Base-by-base conservation (phyloP, 495 filamentous ascomycete species). In the Aspergillus nanangensis region DNA sequence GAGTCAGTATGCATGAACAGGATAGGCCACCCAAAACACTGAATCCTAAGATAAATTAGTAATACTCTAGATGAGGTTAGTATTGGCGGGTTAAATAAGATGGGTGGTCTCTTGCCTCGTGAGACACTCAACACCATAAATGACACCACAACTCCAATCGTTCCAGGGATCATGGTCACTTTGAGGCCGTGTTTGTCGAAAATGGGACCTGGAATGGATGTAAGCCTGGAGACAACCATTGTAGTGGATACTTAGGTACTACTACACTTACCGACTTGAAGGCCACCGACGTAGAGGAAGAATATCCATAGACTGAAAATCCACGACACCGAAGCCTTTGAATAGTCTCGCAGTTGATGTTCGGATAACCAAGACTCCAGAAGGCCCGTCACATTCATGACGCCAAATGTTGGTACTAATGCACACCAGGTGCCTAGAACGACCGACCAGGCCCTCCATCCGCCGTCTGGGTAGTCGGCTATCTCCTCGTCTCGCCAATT, bases 1-100 rank as follows among this genome's bases (percentile, higher is more conserved):
- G 74, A 55, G 81, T 83, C 59, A 86, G 84, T 15, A 86, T 66
- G 9, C 73, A 56, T 24, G 55, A 55, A 10, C 49, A 40, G 33
- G 55, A 47, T 38, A 53, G 51, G 1, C 56, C 55, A 4, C 61
- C 61, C 7, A 62, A 46, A 19, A 58, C 32, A 31, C 48, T 53
- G 45, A 55, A 64, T 18, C 50, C 44, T 2, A 68, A 54, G 3
- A 68, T 51, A 35, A 68, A 41, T 21, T 64, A 58, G 38, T 62
- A 66, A 33, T 65, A 66, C 34, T 53, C 47, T 45, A 22, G 34
- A 0, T 14, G 29, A n/a, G 22, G 25, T 47, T 19, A 47, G 13
- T 33, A 21, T 31, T 19, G 22, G 11, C 1, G 21, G 14, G n/a
- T 23, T 15, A 44, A 8, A 13, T 32, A 18, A 33, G 27, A 14